Evolutionary conservation across 225 moss, liverwort and hornwort species (phyloP).

Genomic region (Sphagnum tenellum): DNA sequence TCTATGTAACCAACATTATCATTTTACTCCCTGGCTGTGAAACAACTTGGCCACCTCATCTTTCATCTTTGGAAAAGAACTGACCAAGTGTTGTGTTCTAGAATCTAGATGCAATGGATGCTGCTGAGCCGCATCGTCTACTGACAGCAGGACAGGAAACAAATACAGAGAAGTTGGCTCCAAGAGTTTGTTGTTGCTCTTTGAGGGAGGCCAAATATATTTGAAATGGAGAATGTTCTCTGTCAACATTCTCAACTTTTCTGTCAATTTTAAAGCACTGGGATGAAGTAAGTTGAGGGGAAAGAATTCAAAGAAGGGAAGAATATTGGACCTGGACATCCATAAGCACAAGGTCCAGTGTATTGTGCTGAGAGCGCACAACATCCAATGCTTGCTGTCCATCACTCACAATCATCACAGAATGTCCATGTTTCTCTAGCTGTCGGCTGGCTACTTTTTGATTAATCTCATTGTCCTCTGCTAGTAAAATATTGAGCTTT

Average conservation of each 20-base stretch:
- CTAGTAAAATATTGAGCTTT: slow-evolving; percentile 1
- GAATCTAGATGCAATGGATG: too few species aligned
- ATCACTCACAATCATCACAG: slow-evolving; percentile 66
- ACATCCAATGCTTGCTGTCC: slow-evolving; percentile 64
- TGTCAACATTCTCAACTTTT: too few species aligned
- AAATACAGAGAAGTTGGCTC: too few species aligned
- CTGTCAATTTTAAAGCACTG: background rate
- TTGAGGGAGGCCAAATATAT: too few species aligned
- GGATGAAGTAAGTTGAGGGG: background rate
- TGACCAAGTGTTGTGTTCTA: background rate
- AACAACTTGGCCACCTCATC: background rate
- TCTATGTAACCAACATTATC: background rate
- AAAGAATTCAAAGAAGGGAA: background rate
- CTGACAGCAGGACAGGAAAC: too few species aligned
- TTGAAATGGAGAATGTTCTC: too few species aligned
- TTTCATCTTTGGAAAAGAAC: background rate
- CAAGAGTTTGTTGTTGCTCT: too few species aligned
- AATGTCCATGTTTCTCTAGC: slow-evolving; percentile 68
- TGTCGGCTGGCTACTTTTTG: slow-evolving; percentile 79
- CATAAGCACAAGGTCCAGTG: slow-evolving; percentile 82
- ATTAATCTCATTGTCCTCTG: slow-evolving; percentile 80
- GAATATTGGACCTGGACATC: slow-evolving; percentile 58
- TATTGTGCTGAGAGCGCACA: slow-evolving; percentile 35
- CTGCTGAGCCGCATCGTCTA: too few species aligned
- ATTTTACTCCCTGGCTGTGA: background rate